Base-by-base conservation (phyloP, 495 filamentous ascomycete species). In the Umbilicaria muhlenbergii region DNA sequence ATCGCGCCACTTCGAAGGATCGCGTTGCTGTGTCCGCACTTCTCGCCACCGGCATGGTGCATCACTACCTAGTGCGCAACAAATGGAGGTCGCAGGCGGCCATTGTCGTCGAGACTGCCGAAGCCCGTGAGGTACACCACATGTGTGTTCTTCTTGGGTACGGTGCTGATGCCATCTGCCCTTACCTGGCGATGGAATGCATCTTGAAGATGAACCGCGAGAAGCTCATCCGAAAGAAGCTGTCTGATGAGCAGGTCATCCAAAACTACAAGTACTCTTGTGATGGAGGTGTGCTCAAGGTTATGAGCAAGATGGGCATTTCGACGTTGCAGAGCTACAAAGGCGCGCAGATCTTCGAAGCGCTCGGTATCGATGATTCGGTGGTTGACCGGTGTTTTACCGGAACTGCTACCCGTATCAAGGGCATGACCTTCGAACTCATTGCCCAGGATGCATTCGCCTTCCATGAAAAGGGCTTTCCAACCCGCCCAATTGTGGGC, bases 301-400 rank as follows among this genome's bases (percentile, higher is more conserved):
- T 99, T 58, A 99, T 99, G 91, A 94, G 86, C 65, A 99, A 99
- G 71, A 99, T 99, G 91, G 91, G 91, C 65, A 99, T 99, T 53
- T 99, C 91, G 11, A 99, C 91, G 37, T 68, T 99, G 36, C 86
- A 91, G 59, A 92, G 84, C 52, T 99, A 99, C 71, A 99, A 99
- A 69, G 91, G 91, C 59, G 91, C 91, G 42, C 91, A 99, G 67
- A 99, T 99, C 51, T 99, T 96, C 50, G 91, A 99, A 59, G 91
- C 92, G n/a, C 79, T 99, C 36, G 91, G 91, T 62, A 79, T 99
- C 28, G 91, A 96, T 55, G 89, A 94, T 58, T 75, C 73, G 11
- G 91, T 99, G 42, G 89, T 99, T 41, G 89, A 99, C 59, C 80
- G 86, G 42, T 96, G 91, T 67, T 99, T 99, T 62, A 80, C 81